Base-by-base conservation (phyloP, 108 stramenopile genomes). In the Aurantiochytrium sp. region DNA sequence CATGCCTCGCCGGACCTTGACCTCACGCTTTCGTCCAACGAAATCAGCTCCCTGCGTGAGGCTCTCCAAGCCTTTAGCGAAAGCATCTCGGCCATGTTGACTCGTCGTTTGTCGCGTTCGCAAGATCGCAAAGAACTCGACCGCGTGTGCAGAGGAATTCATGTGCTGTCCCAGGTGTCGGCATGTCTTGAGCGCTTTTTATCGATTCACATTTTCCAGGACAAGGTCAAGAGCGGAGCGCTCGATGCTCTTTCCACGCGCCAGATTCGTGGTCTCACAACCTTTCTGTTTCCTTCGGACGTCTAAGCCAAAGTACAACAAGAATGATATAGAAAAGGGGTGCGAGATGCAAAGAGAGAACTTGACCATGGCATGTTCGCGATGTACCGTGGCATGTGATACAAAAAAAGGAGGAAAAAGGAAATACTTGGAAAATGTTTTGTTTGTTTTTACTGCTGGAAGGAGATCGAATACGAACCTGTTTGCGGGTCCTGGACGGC, bases 401-500 rank as follows among this genome's bases (percentile, higher is more conserved):
- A 35, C 35, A 35, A 35, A 35, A 35, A 35, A 35, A 35, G 35
- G 35, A 35, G 35, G 35, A 35, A 35, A 35, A 35, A 35, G 35
- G 35, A 35, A 35, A 35, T 35, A 35, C 35, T 35, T 35, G 35
- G 35, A 35, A 35, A 35, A 35, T 35, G 35, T 35, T 35, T 57
- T 57, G 55, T 57, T 57, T 73, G 19, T 44, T n/a, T 16, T 18
- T 94, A 94, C 93, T 95, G 95, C 83, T 95, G 90, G 58, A 96
- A 96, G 71, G 91, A 93, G 89, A 97, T 95, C 69, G 89, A 95
- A 88, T 95, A 96, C 29, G 95, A 94, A 3, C 96, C 95, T 5
- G 94, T 96, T 6, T 94, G 95, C 10, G 97, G 97, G 93, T 99
- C 98, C 94, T 99, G 95, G 8, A 96, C 93, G 45, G 98, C 93